Evolutionary conservation across 441 rosid genomes (phyloP).

Genomic region (Adansonia grandidieri): DNA sequence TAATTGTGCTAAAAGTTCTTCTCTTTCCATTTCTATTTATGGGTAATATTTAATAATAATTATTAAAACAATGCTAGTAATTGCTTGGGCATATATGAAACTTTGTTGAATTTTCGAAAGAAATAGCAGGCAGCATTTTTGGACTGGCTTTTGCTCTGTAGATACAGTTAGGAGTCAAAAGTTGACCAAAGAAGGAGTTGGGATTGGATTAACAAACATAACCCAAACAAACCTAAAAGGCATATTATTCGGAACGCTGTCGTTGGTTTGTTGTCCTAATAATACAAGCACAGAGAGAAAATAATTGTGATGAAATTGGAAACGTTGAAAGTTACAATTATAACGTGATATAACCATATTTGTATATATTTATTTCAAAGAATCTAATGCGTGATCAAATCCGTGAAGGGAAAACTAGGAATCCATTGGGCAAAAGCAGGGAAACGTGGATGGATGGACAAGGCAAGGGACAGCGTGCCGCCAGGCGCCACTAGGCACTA

Average conservation of each 20-base stretch:
- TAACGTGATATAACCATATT: neutral
- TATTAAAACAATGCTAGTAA: neutral
- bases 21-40: neutral
- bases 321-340: neutral
- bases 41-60: neutral
- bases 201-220: neutral
- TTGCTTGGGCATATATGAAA: neutral
- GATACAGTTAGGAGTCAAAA: neutral
- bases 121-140: neutral
- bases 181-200: neutral
- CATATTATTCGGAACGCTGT: neutral
- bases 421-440: neutral
- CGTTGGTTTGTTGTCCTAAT: neutral
- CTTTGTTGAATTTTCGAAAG: neutral
- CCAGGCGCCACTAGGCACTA: neutral
- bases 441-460: neutral
- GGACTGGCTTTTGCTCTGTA: neutral
- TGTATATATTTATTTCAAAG: neutral
- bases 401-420: neutral
- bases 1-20: neutral
- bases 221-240: neutral
- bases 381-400: neutral
- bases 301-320: neutral
- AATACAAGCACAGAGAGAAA: neutral
- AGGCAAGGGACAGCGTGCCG: slow-evolving; percentile 18